Conservation (phyloP, 192 early-diverging fungal genomes). For the Entomortierella beljakovae region DNA sequence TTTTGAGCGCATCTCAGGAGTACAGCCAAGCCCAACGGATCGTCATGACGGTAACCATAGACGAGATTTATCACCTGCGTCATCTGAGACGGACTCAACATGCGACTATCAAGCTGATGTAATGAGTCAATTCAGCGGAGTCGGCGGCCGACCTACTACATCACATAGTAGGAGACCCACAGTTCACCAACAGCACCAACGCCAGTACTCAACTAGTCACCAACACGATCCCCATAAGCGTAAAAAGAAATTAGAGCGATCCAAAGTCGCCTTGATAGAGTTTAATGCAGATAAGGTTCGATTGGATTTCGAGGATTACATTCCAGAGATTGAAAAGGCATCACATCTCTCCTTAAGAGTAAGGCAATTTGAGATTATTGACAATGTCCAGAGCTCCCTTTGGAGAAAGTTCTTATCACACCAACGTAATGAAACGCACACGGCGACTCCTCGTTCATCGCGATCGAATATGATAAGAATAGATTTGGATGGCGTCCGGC, state of each 20-base stretch:
- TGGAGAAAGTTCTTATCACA: constrained; percentile 86
- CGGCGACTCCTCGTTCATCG: constrained; percentile 64
- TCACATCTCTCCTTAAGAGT: constrained; percentile 63
- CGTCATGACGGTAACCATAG: constrained; percentile 11
- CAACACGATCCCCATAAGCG: constrained; percentile 18
- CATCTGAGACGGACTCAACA: constrained; percentile 39
- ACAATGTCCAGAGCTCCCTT: constrained; percentile 76
- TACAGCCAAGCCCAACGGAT: constrained; percentile 25
- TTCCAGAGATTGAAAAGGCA: constrained; percentile 56
- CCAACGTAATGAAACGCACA: constrained; percentile 65
- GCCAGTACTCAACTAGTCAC: constrained; percentile 18
- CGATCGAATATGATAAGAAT: constrained; percentile 75
- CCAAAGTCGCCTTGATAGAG: constrained; percentile 63
- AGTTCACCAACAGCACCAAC: constrained; percentile 11
- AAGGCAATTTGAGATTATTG: constrained; percentile 79
- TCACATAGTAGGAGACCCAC: constrained; percentile 8
- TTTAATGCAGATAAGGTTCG: constrained; percentile 64
- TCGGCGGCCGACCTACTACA: constrained; percentile 22
- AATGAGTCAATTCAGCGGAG: constrained; percentile 32
- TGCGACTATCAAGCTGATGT: constrained; percentile 41
- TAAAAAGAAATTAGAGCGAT: constrained; percentile 56
- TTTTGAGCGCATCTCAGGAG: constrained; percentile 41
- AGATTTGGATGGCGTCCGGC: constrained; percentile 65
- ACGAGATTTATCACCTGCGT: constrained; percentile 22
- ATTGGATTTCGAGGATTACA: constrained; percentile 66